phyloP scores from a whole-genome alignment of 225 moss, liverwort and hornwort genomes.

The Antitrichia curtipendula region DNA sequence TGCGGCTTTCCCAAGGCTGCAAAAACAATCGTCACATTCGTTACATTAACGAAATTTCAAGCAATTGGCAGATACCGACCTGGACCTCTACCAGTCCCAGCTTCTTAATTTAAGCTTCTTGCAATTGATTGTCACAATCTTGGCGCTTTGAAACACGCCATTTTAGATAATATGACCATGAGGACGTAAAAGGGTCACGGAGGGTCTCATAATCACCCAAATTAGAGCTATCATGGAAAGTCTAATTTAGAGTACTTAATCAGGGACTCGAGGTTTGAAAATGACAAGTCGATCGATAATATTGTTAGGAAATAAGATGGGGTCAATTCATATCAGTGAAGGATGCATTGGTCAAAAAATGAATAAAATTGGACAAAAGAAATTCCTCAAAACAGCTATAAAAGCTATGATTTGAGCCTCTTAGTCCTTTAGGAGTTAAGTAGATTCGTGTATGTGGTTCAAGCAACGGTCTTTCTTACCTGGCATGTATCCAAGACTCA shows the following conservation, averaged over 20 bases:
- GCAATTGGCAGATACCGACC: neutral
- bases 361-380: neutral
- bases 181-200: neutral
- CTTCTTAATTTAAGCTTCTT: neutral
- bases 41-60: neutral
- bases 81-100: neutral
- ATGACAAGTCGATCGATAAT: neutral
- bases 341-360: too few relatives aligned
- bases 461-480: slow-evolving; percentile 3
- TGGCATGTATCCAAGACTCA: slow-evolving; percentile 43
- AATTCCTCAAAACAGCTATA: neutral
- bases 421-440: neutral
- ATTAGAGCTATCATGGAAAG: neutral
- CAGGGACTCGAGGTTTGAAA: neutral
- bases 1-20: slow-evolving; percentile 39
- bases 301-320: neutral
- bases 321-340: neutral
- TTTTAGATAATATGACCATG: neutral
- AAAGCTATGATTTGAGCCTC: neutral
- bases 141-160: too few relatives aligned
- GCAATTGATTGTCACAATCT: neutral
- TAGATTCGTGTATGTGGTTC: neutral
- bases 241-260: neutral
- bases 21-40: neutral
- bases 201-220: neutral